Base-by-base conservation (phyloP, 164 flowering plant genomes). In the Magnolia kwangsiensis region DNA sequence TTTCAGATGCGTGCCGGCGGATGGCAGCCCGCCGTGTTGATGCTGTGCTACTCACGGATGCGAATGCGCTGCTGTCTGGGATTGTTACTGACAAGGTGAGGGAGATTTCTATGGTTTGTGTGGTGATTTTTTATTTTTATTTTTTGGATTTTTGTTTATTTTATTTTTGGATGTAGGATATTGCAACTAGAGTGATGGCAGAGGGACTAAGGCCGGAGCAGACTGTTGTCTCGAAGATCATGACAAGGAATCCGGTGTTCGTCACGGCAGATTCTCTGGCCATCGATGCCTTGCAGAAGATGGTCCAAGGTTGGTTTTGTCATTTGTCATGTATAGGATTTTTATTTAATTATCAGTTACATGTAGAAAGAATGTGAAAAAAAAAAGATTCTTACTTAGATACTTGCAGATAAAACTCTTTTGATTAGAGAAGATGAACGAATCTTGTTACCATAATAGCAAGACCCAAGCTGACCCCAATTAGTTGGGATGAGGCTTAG, bases 161-260 rank as follows among this genome's bases (percentile, higher is more conserved):
- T 71, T 50, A 18, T 74, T 75, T 73, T 78, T 29, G 75, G 73
- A 24, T 77, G 10, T 78, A 95, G 99, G 99, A 94, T 72, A 89
- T 96, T 80, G 85, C 98, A 0, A 82, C 90, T 7, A 84, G 99
- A 78, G 99, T 96, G 11, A 91, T 96, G 45, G 99, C 96, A 0
- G 97, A 92, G 78, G 98, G 91, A 51, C 79, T 96, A 83, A 86
- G 91, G 74, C 96, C 97, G 0, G 93, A 96, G 63, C 95, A 96
- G 83, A 94, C 98, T 0, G 51, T 85, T n/a, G 89, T 96, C 50
- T 92, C 98, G 0, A 92, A 94, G 81, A 79, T 96, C 23, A 96
- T 94, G 99, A 94, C 99, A 0, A 86, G 98, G 79, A 92, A 91
- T 84, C 99, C 99, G 8, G 83, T 88, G 45, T 96, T 94, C 83